Conservation (phyloP, 345 rosid species). For the Capsella bursapastoris region DNA sequence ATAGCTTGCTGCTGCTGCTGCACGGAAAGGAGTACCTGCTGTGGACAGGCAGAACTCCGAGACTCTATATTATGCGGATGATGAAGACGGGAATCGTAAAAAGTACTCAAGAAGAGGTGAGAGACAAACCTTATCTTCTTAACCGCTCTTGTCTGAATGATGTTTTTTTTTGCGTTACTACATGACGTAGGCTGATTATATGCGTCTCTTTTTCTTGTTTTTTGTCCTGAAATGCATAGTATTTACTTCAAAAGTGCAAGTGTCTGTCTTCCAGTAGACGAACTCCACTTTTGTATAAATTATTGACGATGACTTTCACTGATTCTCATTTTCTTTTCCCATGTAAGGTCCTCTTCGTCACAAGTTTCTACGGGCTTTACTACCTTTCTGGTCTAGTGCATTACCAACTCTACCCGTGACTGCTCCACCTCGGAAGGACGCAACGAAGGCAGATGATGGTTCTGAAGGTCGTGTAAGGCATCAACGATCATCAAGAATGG, state of each 20-base stretch:
- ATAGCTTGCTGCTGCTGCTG: slow-evolving; percentile 87
- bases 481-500: slow-evolving; percentile 78
- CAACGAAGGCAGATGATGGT: slow-evolving; percentile 64
- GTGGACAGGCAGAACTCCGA: slow-evolving; percentile 86
- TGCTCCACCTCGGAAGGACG: slow-evolving; percentile 87
- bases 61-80: slow-evolving; percentile 81
- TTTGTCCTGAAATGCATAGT: background rate
- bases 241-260: background rate
- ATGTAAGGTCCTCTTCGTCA: slow-evolving; percentile 80
- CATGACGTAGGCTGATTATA: background rate
- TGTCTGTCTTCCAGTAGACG: background rate
- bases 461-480: slow-evolving; percentile 71
- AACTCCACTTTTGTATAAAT: background rate
- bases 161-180: slow-evolving; percentile 2
- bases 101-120: slow-evolving; percentile 92
- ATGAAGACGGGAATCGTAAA: slow-evolving; percentile 85
- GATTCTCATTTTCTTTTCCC: background rate
- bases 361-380: slow-evolving; percentile 88
- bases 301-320: slow-evolving; percentile 1
- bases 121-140: slow-evolving; percentile 24
- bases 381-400: slow-evolving; percentile 99
- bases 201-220: background rate
- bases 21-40: slow-evolving; percentile 74
- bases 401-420: slow-evolving; percentile 96
- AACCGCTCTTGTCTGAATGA: slow-evolving; percentile 17